These are phyloP conservation scores for Berkeleyomyces basicola DNA, from an alignment of 2,329 filamentous ascomycete species.

Conservation along the genomic window DNA sequence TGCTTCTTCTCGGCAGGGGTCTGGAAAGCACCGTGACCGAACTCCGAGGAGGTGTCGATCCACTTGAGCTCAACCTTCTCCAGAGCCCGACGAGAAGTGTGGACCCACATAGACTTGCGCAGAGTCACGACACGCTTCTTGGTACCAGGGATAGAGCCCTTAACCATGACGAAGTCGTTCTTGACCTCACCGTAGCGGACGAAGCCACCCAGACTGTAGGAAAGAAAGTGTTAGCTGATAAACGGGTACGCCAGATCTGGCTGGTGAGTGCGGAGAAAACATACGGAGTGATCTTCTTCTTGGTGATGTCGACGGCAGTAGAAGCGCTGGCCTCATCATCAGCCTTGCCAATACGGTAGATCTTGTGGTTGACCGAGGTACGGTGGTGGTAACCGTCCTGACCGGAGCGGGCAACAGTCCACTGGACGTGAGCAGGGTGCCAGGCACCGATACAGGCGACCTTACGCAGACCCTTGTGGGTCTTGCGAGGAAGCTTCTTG, in stretches of 20 bases:
- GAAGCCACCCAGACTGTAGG: conserved; percentile 80
- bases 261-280: conserved; percentile 26
- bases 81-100: conserved; percentile 86
- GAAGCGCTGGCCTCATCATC: conserved; percentile 81
- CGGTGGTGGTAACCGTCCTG: conserved; percentile 99
- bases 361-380: conserved; percentile 99
- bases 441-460: conserved; percentile 99
- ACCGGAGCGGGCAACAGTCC: conserved; percentile 99
- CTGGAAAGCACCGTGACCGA: conserved; percentile 99
- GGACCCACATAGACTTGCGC: conserved; percentile 94
- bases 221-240: conserved; percentile 16
- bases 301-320: conserved; percentile 90
- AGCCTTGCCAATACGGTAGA: conserved; percentile 96
- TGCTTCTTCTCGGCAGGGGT: conserved; percentile 95
- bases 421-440: conserved; percentile 99
- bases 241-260: background rate
- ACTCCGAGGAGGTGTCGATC: conserved; percentile 99
- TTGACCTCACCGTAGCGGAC: conserved; percentile 98
- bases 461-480: conserved; percentile 99
- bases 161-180: conserved; percentile 97
- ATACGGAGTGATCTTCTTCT: conserved; percentile 99
- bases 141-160: conserved; percentile 92
- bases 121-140: conserved; percentile 99
- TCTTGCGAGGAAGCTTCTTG: conserved; percentile 99
- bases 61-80: conserved; percentile 99